Base-by-base conservation (phyloP, 768 basidiomycete species). In the Psilocybe cyanescens region DNA sequence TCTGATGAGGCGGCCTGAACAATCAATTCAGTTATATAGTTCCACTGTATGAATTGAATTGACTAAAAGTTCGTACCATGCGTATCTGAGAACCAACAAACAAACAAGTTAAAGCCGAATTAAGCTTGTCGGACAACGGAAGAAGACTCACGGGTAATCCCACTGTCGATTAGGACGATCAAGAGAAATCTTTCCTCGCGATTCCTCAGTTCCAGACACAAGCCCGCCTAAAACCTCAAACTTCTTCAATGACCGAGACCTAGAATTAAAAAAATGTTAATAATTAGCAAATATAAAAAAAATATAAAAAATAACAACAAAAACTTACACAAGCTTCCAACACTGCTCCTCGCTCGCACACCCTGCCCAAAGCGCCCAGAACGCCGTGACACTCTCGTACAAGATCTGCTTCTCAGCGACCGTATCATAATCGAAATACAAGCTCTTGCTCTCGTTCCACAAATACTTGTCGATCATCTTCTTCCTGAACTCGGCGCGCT, bases 141-240 rank as follows among this genome's bases (percentile, higher is more conserved):
- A 53, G 64, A 54, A 58, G 37, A 87, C 92, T 67, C 78, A 95
- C 80, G 95, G 97, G 75, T 95, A 96, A 73, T 96, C 97, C 97
- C 97, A 99, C 72, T 99, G 97, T 64, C 97, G 92, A 78, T 98
- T 98, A 14, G 97, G 97, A 51, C 97, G 84, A 69, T 97, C 95
- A 57, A 99, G 81, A 14, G 96, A 97, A 60, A 99, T 96, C 74
- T 92, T 92, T 57, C 97, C 97, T 60, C 97, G 86, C 44, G 95
- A 97, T 73, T 95, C 93, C 68, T 99, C 97, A 1, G 97, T 99
- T 45, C 97, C 97, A 17, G 95, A 95, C 14, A 97, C 96, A 24
- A 99, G 80, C 7, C 97, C 97, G 19, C 97, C 97, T 3, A 96
- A 85, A 24, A 94, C 97, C 72, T 99, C 97, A 65, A 99, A 98